Evolutionary conservation across 2,329 filamentous ascomycete species (phyloP).

Genomic region (Pseudopyrenochaeta lycopersici): DNA sequence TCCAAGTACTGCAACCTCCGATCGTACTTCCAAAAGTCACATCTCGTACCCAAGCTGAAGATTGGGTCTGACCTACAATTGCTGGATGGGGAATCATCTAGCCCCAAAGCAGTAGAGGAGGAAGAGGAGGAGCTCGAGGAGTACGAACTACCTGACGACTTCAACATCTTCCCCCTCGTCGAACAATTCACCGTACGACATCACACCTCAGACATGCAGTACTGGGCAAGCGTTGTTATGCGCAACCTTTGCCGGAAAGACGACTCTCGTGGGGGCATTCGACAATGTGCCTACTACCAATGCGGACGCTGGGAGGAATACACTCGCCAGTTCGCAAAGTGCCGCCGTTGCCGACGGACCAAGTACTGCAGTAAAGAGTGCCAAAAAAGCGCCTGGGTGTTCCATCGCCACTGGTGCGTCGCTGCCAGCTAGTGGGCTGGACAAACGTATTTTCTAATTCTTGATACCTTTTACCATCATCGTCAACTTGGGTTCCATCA

Average conservation of each 20-base stretch:
- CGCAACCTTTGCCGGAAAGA: constrained; percentile 98
- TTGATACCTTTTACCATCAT: constrained; percentile 37
- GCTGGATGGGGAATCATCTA: constrained; percentile 72
- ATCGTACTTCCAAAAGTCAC: constrained; percentile 93
- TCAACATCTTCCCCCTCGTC: constrained; percentile 97
- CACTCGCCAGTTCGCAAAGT: constrained; percentile 97
- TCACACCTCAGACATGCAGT: constrained; percentile 97
- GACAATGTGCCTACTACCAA: constrained; percentile 97
- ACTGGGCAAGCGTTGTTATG: constrained; percentile 99
- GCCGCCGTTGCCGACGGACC: constrained; percentile 90
- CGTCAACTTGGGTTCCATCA: constrained; percentile 36
- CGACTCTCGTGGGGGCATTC: constrained; percentile 89
- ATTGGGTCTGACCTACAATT: constrained; percentile 85
- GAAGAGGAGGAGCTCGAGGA: constrained; percentile 81
- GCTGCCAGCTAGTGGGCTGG: constrained; percentile 63
- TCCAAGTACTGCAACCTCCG: constrained; percentile 98
- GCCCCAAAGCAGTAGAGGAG: constrained; percentile 51
- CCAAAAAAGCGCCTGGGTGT: constrained; percentile 98
- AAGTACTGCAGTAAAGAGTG: constrained; percentile 99
- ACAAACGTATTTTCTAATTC: constrained; percentile 26
- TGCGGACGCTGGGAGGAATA: constrained; percentile 99
- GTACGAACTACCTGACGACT: constrained; percentile 90
- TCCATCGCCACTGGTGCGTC: constrained; percentile 97
- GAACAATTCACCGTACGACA: constrained; percentile 98
- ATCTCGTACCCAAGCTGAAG: constrained; percentile 89